Evolutionary conservation across 257 asterid species (phyloP), one percentile per base, ranked within the genome.

Genomic region (Handroanthus guayacan): DNA sequence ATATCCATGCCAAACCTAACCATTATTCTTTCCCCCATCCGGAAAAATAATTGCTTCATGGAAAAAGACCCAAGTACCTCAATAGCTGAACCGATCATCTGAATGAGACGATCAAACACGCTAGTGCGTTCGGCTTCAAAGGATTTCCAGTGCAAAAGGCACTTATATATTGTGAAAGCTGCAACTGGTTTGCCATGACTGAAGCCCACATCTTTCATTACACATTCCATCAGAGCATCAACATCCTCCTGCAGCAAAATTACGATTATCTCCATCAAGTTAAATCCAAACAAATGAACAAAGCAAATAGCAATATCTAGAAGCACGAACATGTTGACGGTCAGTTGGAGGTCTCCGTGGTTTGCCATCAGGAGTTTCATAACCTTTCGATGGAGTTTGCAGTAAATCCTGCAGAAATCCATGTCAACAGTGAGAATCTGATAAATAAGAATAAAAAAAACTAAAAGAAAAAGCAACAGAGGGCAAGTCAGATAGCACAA

Each of bases 121-220:
- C 98, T 95, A 44, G 99, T 95, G 70, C 96, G 89, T 65, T 95
- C 99, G 38, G 99, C 99, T 93, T 95, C 99, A 71, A 95, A 95
- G 72, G 99, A 95, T 85, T 89, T 91, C 99, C 99, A 95, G 79
- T 95, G 93, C 82, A 95, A 88, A 82, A 95, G 98, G 84, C 97
- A 95, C 77, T 95, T 95, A 86, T 91, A 95, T 75, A 95, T 93
- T 39, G 98, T 93, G 88, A 95, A 93, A 79, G 98, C 99, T 20
- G 99, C 98, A 63, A 93, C 95, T 64, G 99, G 97, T 82, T 91
- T 95, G 79, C 98, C 99, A 79, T 95, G 98, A 82, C 98, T 95
- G 86, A 95, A 95, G 50, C 98, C 98, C 69, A 93, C 90, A 62
- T 91, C 96, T 87, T 91, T 93, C 89, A 80, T 85, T 57, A 88